A percentile compares a stretch with the other conserved stretches of the same genome.
These are phyloP conservation scores for Paraphaeosphaeria minitans DNA, from an alignment of 2,329 filamentous ascomycete genomes.

Conservation along the genomic window DNA sequence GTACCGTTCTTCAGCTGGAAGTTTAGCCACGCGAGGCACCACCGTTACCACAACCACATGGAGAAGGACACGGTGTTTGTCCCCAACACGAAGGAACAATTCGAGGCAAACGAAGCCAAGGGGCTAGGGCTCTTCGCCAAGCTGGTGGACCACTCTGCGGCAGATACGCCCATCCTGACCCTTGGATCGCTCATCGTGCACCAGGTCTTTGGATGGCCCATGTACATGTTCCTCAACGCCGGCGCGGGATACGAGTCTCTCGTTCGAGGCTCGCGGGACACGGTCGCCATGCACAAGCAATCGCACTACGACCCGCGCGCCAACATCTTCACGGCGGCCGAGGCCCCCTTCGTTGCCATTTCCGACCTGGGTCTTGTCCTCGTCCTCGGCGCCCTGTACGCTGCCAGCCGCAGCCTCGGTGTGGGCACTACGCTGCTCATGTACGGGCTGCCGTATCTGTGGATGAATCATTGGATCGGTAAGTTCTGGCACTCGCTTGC, in stretches of 20 bases:
- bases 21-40: conserved; percentile 71
- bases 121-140: not conserved
- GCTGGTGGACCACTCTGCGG: conserved; percentile 46
- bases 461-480: conserved; percentile 71
- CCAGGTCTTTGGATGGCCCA: conserved; percentile 67
- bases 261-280: conserved; percentile 11
- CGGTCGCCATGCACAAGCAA: not conserved
- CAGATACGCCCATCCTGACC: conserved; percentile 65
- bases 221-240: conserved; percentile 64
- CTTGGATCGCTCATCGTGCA: conserved; percentile 61
- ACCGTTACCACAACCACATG: conserved; percentile 70
- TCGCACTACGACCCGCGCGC: conserved; percentile 67
- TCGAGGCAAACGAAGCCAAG: not conserved
- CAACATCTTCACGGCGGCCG: conserved; percentile 64
- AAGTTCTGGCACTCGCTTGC: not conserved
- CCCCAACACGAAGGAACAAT: conserved; percentile 16
- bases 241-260: conserved; percentile 20
- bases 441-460: conserved; percentile 69
- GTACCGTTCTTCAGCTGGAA: conserved; percentile 78
- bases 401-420: conserved; percentile 59
- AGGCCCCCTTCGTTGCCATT: conserved; percentile 61
- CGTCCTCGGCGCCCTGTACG: conserved; percentile 58
- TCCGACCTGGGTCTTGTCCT: conserved; percentile 67
- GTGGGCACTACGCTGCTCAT: conserved; percentile 62
- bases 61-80: conserved; percentile 60